phyloP scores from a whole-genome alignment of 768 basidiomycete genomes.

The Kwoniella newhampshirensis region DNA sequence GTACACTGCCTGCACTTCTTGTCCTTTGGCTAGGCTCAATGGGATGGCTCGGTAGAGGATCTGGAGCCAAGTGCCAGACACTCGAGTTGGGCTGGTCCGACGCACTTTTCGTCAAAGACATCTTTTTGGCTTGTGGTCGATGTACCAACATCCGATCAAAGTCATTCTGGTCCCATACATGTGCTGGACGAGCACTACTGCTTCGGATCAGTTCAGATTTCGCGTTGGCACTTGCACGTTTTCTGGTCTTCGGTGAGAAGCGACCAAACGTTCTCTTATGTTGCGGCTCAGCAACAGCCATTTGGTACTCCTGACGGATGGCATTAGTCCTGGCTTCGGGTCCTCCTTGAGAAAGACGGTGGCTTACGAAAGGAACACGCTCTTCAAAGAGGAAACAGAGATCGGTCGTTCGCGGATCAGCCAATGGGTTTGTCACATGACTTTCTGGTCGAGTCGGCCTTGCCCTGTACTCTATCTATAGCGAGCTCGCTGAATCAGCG shows the following conservation, averaged over 20 bases:
- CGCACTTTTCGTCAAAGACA: conserved; percentile 33
- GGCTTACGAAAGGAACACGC: conserved; percentile 74
- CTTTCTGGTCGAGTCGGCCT: conserved; percentile 56
- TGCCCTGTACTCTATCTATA: conserved; percentile 82
- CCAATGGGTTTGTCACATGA: conserved; percentile 29
- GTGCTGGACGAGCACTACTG: neutral
- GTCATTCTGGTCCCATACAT: conserved; percentile 28
- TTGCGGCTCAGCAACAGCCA: conserved; percentile 38
- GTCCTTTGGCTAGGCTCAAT: conserved; percentile 2
- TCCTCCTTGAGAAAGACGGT: conserved; percentile 39
- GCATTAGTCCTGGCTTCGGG: neutral
- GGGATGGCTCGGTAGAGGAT: conserved; percentile 3
- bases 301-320: conserved; percentile 44
- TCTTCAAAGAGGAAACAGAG: conserved; percentile 86
- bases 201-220: neutral
- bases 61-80: conserved; percentile 23
- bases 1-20: neutral
- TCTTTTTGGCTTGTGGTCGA: conserved; percentile 34
- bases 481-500: neutral
- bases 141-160: conserved; percentile 46
- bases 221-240: neutral
- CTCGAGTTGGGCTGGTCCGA: conserved; percentile 17
- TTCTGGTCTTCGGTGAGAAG: conserved; percentile 25
- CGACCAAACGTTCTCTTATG: conserved; percentile 32
- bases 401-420: conserved; percentile 71